Conservation (phyloP, 164 flowering plant genomes). For the Aristolochia fimbriata region DNA sequence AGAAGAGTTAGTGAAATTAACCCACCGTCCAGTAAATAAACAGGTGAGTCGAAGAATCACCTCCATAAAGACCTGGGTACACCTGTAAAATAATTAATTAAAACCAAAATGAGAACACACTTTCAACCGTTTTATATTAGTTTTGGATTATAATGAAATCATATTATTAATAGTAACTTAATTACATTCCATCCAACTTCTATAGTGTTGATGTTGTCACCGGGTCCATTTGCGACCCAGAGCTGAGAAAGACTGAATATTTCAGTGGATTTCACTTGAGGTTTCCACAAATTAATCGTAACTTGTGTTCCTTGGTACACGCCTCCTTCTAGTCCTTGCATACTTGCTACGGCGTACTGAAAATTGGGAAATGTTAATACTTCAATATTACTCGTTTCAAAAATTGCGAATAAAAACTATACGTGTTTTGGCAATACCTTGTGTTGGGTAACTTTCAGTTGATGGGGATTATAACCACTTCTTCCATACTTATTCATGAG, state of each 20-base stretch:
- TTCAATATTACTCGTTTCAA: no score
- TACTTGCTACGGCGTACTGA: no score
- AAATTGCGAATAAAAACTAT: no score
- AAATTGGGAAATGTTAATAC: no score
- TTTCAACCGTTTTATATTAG: not conserved
- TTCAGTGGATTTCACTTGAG: no score
- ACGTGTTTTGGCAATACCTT: no score
- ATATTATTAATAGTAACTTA: not conserved
- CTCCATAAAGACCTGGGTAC: not conserved
- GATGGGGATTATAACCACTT: no score
- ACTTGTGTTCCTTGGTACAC: not conserved
- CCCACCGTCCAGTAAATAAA: conserved; percentile 1
- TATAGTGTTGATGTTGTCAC: no score
- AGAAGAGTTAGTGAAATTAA: not conserved
- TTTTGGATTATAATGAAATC: not conserved
- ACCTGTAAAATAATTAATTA: not conserved
- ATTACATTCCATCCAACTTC: not conserved
- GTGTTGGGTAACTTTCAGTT: no score
- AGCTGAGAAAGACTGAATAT: not conserved
- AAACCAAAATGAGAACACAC: not conserved
- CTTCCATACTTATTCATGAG: no score
- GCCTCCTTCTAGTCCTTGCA: not conserved
- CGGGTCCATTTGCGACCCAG: no score
- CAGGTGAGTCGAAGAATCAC: not conserved
- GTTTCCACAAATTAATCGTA: not conserved